phyloP scores from a whole-genome alignment of 768 basidiomycete species.

The Kockovaella imperatae region DNA sequence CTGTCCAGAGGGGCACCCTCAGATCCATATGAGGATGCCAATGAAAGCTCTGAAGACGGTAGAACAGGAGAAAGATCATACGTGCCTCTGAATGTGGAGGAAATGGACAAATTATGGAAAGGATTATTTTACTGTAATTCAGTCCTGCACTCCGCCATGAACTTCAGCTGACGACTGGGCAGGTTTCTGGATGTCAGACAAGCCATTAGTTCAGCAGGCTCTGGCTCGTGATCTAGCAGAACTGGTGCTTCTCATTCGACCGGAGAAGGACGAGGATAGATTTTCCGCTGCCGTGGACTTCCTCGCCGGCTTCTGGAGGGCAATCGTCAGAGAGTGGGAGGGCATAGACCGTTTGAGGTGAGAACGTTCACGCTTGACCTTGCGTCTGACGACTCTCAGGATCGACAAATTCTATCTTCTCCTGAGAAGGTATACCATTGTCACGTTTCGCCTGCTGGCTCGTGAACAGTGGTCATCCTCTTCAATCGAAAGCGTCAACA shows the following conservation, averaged over 20 bases:
- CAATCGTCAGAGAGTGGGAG: slow-evolving; percentile 84
- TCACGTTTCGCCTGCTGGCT: slow-evolving; percentile 70
- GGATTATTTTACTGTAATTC: slow-evolving; percentile 88
- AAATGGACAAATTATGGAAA: slow-evolving; percentile 94
- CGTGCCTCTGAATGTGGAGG: slow-evolving; percentile 56
- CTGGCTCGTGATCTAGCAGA: slow-evolving; percentile 79
- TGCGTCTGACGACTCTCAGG: slow-evolving; percentile 46
- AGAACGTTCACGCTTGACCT: slow-evolving; percentile 23
- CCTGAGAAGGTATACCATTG: slow-evolving; percentile 77
- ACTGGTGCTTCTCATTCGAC: slow-evolving; percentile 63
- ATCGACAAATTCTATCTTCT: slow-evolving; percentile 98
- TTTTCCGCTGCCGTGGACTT: slow-evolving; percentile 59
- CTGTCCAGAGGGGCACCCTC: slow-evolving; percentile 51
- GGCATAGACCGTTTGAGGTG: slow-evolving; percentile 85
- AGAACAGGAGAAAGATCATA: too few species aligned
- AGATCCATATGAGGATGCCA: slow-evolving; percentile 5
- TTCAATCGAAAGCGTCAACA: slow-evolving; percentile 57
- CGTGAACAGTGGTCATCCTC: slow-evolving; percentile 60
- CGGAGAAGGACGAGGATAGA: slow-evolving; percentile 30
- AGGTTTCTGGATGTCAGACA: slow-evolving; percentile 99
- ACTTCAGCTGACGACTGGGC: background rate
- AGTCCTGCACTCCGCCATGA: background rate
- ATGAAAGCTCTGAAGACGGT: slow-evolving; percentile 14
- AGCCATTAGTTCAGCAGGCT: slow-evolving; percentile 88
- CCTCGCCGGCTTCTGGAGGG: slow-evolving; percentile 82